Base-by-base conservation (phyloP, 768 basidiomycete genomes). In the Suillus lakei region DNA sequence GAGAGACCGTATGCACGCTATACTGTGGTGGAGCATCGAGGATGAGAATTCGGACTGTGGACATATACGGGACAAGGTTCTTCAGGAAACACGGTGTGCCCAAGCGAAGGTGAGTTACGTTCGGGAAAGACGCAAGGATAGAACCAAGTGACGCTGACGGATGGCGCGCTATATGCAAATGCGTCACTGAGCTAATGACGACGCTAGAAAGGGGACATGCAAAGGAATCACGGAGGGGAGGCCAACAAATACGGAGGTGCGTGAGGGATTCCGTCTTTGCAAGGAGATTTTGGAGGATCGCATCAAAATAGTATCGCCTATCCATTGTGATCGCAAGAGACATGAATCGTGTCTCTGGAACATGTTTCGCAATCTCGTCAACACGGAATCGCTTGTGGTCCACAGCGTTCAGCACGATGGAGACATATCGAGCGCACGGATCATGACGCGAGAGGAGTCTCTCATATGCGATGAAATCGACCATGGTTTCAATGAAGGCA, bases 21-120 rank as follows among this genome's bases (percentile, higher is more conserved):
- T 63, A 62, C 28, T 46, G 34, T 10, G 64, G 64, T 21, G 63
- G 63, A 4, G 63, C 58, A n/a, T 61, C 63, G 46, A 64, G 64
- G 44, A 61, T 38, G n/a, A 65, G 60, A 61, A 62, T 10, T 36
- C 38, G 44, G n/a, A 62, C 51, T 36, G 60, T 26, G 26, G 36
- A 28, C 61, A 62, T 62, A 30, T 61, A 39, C 28, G 60, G 58
- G 16, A 64, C 60, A 13, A 64, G 60, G 16, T 62, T 50, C 26
- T 61, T 64, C 39, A 64, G 64, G 26, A 64, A 64, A 50, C 64
- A 64, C 26, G 64, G 64, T 26, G 44, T 64, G 36, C 60, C 60
- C 64, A 61, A 30, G 2, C 44, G 64, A 38, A 64, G 46, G 36
- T 61, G 59, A 39, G 63, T 64, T 4, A 61, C 60, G n/a, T 32